Conservation (phyloP, 2,329 filamentous ascomycete species). For the Neofusicoccum sp. region DNA sequence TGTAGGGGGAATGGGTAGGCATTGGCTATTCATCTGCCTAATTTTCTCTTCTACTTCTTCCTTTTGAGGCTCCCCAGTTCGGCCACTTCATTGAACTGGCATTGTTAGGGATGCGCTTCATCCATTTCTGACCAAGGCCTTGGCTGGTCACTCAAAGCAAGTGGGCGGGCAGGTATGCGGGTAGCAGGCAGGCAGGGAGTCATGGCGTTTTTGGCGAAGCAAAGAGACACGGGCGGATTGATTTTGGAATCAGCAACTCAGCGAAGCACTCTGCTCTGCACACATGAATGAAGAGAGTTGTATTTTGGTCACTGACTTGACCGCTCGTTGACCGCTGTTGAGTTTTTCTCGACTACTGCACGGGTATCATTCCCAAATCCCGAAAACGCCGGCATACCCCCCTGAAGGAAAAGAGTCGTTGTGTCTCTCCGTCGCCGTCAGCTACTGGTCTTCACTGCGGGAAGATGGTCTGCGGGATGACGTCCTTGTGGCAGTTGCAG, state of each 20-base stretch:
- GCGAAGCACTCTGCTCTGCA: neutral
- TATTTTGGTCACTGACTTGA: neutral
- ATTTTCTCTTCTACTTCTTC: neutral
- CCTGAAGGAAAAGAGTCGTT: neutral
- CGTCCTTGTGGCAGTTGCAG: neutral
- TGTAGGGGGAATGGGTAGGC: too few species aligned
- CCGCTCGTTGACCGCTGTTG: neutral
- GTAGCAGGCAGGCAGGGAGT: neutral
- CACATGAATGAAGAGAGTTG: neutral
- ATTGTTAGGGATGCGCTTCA: neutral
- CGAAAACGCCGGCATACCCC: neutral
- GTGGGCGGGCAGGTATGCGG: neutral
- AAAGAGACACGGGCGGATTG: neutral
- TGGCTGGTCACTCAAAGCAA: neutral
- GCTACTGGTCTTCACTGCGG: neutral
- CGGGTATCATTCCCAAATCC: slow-evolving; percentile 5
- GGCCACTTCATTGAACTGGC: too few species aligned
- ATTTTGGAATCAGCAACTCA: neutral
- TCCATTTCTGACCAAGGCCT: neutral
- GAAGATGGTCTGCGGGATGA: slow-evolving; percentile 12
- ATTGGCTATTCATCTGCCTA: neutral
- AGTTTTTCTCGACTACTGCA: neutral
- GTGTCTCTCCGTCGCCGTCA: too few species aligned
- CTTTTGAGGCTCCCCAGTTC: neutral
- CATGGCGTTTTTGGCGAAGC: neutral